These are phyloP conservation scores for Lichtheimia ornata DNA, from an alignment of 371 early-diverging fungal genomes.

Conservation along the genomic window DNA sequence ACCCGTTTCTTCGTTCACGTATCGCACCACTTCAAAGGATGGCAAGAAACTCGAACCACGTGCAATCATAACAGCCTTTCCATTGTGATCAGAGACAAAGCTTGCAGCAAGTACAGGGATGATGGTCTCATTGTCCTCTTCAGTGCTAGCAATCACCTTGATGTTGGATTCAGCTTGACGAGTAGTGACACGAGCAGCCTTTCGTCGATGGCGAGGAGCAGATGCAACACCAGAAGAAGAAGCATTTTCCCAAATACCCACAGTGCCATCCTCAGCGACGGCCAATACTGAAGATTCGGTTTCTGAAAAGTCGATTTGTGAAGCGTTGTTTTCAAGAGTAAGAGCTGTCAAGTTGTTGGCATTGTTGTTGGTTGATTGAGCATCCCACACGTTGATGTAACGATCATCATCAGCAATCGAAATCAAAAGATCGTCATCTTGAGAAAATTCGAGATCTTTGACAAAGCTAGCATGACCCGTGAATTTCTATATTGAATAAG, in stretches of 20 bases:
- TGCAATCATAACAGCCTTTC: slow-evolving; percentile 63
- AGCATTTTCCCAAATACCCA: slow-evolving; percentile 74
- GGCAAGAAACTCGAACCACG: slow-evolving; percentile 74
- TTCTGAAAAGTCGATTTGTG: slow-evolving; percentile 53
- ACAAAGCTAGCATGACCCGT: slow-evolving; percentile 77
- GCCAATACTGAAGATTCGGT: slow-evolving; percentile 63
- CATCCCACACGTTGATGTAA: slow-evolving; percentile 78
- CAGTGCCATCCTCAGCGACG: slow-evolving; percentile 70
- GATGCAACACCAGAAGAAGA: slow-evolving; percentile 23
- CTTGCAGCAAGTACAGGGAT: slow-evolving; percentile 69
- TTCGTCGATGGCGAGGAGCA: slow-evolving; percentile 28
- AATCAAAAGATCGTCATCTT: slow-evolving; percentile 58
- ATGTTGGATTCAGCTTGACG: slow-evolving; percentile 61
- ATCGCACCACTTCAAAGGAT: slow-evolving; percentile 68
- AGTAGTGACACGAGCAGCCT: slow-evolving; percentile 64
- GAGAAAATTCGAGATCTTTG: slow-evolving; percentile 58
- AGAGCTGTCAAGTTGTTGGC: slow-evolving; percentile 57
- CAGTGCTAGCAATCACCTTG: slow-evolving; percentile 49
- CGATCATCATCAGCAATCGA: slow-evolving; percentile 79
- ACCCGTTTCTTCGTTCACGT: slow-evolving; percentile 16
- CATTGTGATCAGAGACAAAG: slow-evolving; percentile 51
- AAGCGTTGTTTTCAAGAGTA: slow-evolving; percentile 65
- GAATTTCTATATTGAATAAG: slow-evolving; percentile 42
- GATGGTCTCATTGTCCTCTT: slow-evolving; percentile 24
- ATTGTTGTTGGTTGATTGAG: slow-evolving; percentile 50